Conservation (phyloP, 768 basidiomycete species). For the Lentinus tigrinus region DNA sequence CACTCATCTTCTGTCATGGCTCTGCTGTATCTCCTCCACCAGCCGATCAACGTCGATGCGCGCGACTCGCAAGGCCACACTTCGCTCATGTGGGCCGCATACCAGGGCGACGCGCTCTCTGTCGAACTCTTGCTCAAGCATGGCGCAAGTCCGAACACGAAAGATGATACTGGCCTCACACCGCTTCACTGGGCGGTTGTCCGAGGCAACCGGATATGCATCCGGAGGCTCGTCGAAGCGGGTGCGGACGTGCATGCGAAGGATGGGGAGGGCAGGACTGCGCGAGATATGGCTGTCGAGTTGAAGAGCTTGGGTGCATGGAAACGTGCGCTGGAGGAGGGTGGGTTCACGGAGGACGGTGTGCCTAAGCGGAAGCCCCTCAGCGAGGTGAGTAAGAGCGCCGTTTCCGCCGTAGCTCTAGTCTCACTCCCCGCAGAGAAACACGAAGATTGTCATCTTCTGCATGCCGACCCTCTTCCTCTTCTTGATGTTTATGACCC, state of each 20-base stretch:
- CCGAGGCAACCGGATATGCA: constrained; percentile 86
- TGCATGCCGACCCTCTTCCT: constrained; percentile 75
- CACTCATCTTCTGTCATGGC: constrained; percentile 96
- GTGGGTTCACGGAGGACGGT: constrained; percentile 78
- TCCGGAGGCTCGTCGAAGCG: constrained; percentile 80
- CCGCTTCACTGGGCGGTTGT: constrained; percentile 98
- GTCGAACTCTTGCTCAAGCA: constrained; percentile 89
- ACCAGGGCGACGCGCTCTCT: constrained; percentile 95
- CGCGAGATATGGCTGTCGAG: constrained; percentile 93
- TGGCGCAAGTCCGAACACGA: constrained; percentile 74
- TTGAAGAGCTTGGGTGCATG: constrained; percentile 89
- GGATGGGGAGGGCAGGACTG: constrained; percentile 82
- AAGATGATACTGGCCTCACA: constrained; percentile 80
- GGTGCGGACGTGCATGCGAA: constrained; percentile 81
- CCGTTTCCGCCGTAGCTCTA: not conserved
- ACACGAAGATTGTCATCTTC: constrained; percentile 81
- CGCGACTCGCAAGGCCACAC: constrained; percentile 93
- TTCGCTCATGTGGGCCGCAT: constrained; percentile 97
- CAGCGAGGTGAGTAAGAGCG: constrained; percentile 53
- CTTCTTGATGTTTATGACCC: constrained; percentile 80
- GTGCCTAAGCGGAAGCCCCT: constrained; percentile 63
- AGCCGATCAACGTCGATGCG: constrained; percentile 90
- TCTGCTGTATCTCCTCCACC: constrained; percentile 85
- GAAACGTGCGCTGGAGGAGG: constrained; percentile 86
- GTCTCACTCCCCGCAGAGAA: constrained; percentile 47